phyloP scores from a whole-genome alignment of 768 basidiomycete genomes.

The Polyporus arcularius region DNA sequence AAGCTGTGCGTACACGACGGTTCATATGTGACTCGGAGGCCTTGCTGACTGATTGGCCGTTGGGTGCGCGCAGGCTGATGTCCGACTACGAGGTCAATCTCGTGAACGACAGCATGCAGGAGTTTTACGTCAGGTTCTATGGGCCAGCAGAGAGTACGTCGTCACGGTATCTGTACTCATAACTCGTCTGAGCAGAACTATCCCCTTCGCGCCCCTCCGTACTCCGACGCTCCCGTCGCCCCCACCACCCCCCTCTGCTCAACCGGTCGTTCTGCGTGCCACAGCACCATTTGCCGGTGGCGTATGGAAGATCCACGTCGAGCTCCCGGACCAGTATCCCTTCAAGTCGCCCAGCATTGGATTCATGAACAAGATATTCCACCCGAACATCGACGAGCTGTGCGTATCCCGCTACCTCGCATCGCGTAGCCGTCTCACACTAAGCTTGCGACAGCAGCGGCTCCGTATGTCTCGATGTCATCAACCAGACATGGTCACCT shows the following conservation, averaged over 20 bases:
- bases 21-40: neutral
- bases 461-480: conserved; percentile 97
- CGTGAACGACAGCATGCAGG: conserved; percentile 98
- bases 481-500: conserved; percentile 99
- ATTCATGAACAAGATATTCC: conserved; percentile 99
- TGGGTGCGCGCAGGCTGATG: conserved; percentile 69
- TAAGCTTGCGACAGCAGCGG: conserved; percentile 66
- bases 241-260: neutral
- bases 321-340: conserved; percentile 97
- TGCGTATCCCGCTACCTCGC: conserved; percentile 44
- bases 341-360: conserved; percentile 99
- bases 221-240: too few species aligned
- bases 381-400: conserved; percentile 99
- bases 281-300: conserved; percentile 96
- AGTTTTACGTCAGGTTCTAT: conserved; percentile 96
- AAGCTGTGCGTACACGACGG: conserved; percentile 69
- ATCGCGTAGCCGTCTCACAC: conserved; percentile 1
- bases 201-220: neutral
- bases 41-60: neutral
- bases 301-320: conserved; percentile 99
- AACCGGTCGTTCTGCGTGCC: neutral
- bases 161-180: neutral
- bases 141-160: conserved; percentile 93
- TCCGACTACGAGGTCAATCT: conserved; percentile 98
- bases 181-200: too few species aligned